Conservation (phyloP, 129 eudicot species). For the Centella asiatica region DNA sequence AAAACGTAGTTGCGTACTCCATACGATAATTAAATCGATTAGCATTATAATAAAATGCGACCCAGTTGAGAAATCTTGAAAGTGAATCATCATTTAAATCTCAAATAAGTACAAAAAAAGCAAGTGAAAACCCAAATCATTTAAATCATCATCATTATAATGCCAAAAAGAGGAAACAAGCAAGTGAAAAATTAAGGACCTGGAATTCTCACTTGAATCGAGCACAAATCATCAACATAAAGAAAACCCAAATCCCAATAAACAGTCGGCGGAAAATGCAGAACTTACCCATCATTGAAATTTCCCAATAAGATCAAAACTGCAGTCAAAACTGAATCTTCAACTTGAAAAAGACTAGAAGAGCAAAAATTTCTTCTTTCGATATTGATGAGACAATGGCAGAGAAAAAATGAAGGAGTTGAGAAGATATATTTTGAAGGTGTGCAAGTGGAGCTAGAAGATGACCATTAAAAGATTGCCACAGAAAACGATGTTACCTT, state of each 20-base stretch:
- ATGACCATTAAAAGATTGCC: neutral
- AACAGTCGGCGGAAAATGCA: neutral
- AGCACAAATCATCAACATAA: conserved; percentile 1
- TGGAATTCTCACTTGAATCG: neutral
- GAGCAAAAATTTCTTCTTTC: no score
- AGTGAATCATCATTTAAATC: neutral
- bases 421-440: neutral
- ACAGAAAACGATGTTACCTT: neutral
- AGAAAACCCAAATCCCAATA: conserved; percentile 1
- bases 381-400: neutral
- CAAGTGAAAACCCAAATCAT: no score
- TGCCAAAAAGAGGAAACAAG: neutral
- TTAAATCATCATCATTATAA: no score
- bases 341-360: no score
- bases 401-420: neutral
- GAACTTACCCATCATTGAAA: neutral
- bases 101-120: neutral
- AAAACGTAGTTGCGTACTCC: neutral
- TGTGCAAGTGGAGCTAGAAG: neutral
- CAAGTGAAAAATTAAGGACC: neutral
- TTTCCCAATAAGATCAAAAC: neutral
- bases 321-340: neutral
- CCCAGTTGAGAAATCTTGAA: conserved; percentile 1
- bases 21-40: neutral
- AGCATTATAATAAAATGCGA: neutral